Evolutionary conservation across 75 land plant species (phyloP).

Genomic region (Azolla pinnata): DNA sequence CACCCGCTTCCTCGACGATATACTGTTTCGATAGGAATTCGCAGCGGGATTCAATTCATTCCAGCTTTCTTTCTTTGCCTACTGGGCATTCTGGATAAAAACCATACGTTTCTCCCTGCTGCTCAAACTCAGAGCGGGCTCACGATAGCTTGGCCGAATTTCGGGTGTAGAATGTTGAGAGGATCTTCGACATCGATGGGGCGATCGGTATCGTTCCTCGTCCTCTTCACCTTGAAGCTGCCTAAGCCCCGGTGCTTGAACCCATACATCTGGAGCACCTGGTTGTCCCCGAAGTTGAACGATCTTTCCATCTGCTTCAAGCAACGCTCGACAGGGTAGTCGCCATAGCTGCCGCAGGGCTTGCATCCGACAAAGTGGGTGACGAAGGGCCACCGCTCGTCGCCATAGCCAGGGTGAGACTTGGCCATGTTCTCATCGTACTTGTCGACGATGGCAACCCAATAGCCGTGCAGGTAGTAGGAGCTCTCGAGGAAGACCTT

Average conservation of each 20-base stretch:
- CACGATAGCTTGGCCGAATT: conserved; percentile 22
- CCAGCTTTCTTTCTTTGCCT: no score
- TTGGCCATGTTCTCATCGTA: conserved; percentile 72
- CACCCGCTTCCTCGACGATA: no score
- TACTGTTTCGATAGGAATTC: no score
- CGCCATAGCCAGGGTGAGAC: conserved; percentile 74
- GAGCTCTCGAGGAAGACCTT: conserved; percentile 59
- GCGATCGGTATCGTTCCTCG: conserved; percentile 45
- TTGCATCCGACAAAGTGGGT: conserved; percentile 91
- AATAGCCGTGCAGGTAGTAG: conserved; percentile 65
- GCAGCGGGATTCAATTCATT: no score
- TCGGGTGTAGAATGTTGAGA: conserved; percentile 48
- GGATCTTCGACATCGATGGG: conserved; percentile 47
- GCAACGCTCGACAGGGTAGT: conserved; percentile 71
- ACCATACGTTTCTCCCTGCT: no score
- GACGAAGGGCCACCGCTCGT: conserved; percentile 61
- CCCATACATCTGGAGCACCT: conserved; percentile 73
- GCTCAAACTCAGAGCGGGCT: no score
- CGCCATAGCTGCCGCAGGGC: conserved; percentile 73
- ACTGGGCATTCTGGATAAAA: no score
- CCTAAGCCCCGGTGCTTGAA: conserved; percentile 44
- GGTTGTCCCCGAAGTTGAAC: conserved; percentile 80
- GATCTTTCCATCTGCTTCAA: conserved; percentile 80
- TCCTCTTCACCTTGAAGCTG: conserved; percentile 57
- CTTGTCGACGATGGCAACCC: conserved; percentile 58